Evolutionary conservation across 2,329 filamentous ascomycete genomes (phyloP).

Genomic region (Elsinoe australis): DNA sequence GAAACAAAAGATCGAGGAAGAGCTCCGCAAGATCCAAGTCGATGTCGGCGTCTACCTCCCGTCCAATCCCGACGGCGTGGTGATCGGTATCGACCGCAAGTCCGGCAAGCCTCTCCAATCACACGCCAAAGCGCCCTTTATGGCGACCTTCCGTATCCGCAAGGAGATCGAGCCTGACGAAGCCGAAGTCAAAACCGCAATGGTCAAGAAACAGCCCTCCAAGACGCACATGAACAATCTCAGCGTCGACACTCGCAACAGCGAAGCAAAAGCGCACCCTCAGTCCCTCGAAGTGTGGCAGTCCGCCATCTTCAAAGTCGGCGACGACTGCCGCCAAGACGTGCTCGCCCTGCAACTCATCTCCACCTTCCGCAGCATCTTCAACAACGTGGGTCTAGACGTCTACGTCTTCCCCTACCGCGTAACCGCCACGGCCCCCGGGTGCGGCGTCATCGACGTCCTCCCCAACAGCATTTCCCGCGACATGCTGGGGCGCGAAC

Average conservation of each 20-base stretch:
- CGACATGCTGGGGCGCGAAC: slow-evolving; percentile 96
- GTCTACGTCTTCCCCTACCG: slow-evolving; percentile 96
- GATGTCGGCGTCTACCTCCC: slow-evolving; percentile 96
- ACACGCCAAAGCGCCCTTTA: slow-evolving; percentile 96
- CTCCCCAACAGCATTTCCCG: slow-evolving; percentile 95
- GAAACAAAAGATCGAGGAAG: slow-evolving; percentile 98
- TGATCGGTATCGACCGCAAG: slow-evolving; percentile 96
- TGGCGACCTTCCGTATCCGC: slow-evolving; percentile 96
- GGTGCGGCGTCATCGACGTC: slow-evolving; percentile 96
- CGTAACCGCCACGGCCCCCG: slow-evolving; percentile 92
- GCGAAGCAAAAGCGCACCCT: slow-evolving; percentile 32
- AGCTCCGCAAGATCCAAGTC: slow-evolving; percentile 92
- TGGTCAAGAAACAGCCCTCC: slow-evolving; percentile 8
- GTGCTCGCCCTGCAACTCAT: slow-evolving; percentile 97
- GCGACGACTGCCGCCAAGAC: slow-evolving; percentile 96
- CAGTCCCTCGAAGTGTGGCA: slow-evolving; percentile 89
- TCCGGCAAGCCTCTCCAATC: slow-evolving; percentile 95
- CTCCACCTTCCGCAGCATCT: slow-evolving; percentile 92
- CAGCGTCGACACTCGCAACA: slow-evolving; percentile 5
- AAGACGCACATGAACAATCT: background rate
- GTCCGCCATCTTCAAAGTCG: slow-evolving; percentile 98
- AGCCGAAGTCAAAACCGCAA: background rate
- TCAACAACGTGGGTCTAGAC: slow-evolving; percentile 87
- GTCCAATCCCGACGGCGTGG: slow-evolving; percentile 91
- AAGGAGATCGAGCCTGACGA: slow-evolving; percentile 55